phyloP scores from a whole-genome alignment of 2,329 filamentous ascomycete genomes.

The Aureobasidium pullulans region DNA sequence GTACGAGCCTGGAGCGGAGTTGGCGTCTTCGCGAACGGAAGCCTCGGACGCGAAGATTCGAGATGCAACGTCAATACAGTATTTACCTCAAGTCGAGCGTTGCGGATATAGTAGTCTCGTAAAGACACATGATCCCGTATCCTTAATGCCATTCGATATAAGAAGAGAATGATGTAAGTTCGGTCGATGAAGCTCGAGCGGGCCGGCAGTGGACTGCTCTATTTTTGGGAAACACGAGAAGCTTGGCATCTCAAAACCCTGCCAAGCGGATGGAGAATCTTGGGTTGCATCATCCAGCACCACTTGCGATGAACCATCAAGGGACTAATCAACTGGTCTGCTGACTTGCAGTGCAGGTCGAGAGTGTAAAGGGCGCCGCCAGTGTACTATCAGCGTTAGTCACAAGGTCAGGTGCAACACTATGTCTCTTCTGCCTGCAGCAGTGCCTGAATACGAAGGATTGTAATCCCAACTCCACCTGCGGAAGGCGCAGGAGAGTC shows the following conservation, averaged over 20 bases:
- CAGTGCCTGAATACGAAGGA: not conserved
- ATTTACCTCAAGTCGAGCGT: not conserved
- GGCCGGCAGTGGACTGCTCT: not conserved
- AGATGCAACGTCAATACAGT: not conserved
- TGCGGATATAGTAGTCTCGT: not conserved
- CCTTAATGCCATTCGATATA: not conserved
- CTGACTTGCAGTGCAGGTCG: not conserved
- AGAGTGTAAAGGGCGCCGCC: not conserved
- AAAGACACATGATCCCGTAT: constrained; percentile 4
- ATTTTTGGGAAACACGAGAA: constrained; percentile 8
- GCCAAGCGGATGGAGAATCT: not conserved
- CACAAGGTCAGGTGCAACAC: not conserved
- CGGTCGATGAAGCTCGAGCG: not conserved
- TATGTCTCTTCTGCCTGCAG: not conserved
- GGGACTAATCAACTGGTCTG: not conserved
- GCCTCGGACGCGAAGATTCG: not conserved
- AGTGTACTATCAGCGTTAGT: not conserved
- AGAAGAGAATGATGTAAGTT: not conserved
- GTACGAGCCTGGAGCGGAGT: not conserved
- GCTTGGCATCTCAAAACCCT: not conserved
- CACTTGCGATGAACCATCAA: not conserved
- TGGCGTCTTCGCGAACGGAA: not conserved
- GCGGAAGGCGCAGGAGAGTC: not conserved
- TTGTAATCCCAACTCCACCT: not conserved
- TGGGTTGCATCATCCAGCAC: not conserved